These are phyloP conservation scores for Rhazya stricta DNA, from an alignment of 257 asterid species.

Conservation along the genomic window DNA sequence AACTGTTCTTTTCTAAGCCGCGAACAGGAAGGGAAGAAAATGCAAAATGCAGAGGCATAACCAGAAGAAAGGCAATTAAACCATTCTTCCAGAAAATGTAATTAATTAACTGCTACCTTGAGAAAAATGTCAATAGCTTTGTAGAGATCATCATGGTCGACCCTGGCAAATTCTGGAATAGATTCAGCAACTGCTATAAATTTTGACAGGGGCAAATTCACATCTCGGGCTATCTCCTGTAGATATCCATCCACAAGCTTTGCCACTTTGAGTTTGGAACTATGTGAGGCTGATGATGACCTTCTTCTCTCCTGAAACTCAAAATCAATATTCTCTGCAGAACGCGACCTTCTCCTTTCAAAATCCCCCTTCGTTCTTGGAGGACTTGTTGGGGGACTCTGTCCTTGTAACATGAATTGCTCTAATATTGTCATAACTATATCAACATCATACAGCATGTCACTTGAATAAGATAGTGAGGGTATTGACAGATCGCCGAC, in stretches of 20 bases:
- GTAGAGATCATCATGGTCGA: constrained; percentile 86
- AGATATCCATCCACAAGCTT: constrained; percentile 74
- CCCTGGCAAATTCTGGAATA: constrained; percentile 68
- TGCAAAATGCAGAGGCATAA: background rate
- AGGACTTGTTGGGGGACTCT: constrained; percentile 83
- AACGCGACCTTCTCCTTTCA: constrained; percentile 74
- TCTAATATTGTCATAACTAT: constrained; percentile 53
- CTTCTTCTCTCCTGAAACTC: constrained; percentile 74
- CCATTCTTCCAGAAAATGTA: background rate
- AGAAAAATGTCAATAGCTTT: constrained; percentile 77
- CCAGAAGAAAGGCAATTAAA: background rate
- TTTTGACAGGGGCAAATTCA: constrained; percentile 46
- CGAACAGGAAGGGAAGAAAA: background rate
- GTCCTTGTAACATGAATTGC: constrained; percentile 68
- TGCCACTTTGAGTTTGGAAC: constrained; percentile 73
- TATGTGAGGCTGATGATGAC: constrained; percentile 77
- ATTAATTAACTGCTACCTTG: constrained; percentile 63
- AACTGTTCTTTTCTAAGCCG: background rate
- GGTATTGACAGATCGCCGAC: constrained; percentile 67
- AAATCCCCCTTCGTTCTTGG: constrained; percentile 38
- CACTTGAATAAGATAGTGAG: constrained; percentile 28
- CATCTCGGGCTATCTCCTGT: constrained; percentile 58
- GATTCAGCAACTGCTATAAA: constrained; percentile 64
- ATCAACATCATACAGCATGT: constrained; percentile 54
- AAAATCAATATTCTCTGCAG: constrained; percentile 63